A percentile compares a stretch with the other conserved stretches of the same genome.
phyloP scores from a whole-genome alignment of 2,329 filamentous ascomycete genomes.

The Hymenoscyphus albidus region DNA sequence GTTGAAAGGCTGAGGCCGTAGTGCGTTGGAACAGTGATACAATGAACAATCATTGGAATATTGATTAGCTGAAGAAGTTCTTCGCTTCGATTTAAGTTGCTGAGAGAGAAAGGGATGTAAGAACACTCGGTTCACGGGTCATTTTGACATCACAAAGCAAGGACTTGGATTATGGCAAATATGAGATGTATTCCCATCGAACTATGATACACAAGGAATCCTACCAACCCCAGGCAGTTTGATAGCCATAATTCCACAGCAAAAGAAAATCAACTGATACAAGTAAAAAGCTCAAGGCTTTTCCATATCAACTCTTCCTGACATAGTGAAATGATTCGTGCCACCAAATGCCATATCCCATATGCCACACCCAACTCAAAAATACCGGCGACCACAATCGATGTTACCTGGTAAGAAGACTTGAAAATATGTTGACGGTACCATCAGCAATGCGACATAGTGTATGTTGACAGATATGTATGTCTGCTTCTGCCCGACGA shows the following conservation, averaged over 20 bases:
- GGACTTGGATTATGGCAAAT: not conserved
- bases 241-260: constrained; percentile 24
- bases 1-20: not conserved
- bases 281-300: constrained; percentile 28
- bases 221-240: constrained; percentile 18
- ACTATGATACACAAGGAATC: constrained; percentile 31
- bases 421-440: constrained; percentile 31
- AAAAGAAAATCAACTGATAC: constrained; percentile 29
- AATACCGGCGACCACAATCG: constrained; percentile 23
- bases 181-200: constrained; percentile 18
- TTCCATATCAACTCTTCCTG: constrained; percentile 28
- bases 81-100: not conserved
- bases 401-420: constrained; percentile 29
- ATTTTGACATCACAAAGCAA: not conserved
- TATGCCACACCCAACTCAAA: constrained; percentile 18
- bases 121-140: not conserved
- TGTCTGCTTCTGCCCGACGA: constrained; percentile 21
- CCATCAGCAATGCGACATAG: constrained; percentile 26
- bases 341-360: constrained; percentile 29
- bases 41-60: not conserved
- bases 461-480: constrained; percentile 32
- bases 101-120: not conserved
- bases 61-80: not conserved
- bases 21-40: not conserved
- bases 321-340: constrained; percentile 32